Evolutionary conservation across 2,329 filamentous ascomycete genomes (phyloP).

Genomic region (Neonectria faginata): DNA sequence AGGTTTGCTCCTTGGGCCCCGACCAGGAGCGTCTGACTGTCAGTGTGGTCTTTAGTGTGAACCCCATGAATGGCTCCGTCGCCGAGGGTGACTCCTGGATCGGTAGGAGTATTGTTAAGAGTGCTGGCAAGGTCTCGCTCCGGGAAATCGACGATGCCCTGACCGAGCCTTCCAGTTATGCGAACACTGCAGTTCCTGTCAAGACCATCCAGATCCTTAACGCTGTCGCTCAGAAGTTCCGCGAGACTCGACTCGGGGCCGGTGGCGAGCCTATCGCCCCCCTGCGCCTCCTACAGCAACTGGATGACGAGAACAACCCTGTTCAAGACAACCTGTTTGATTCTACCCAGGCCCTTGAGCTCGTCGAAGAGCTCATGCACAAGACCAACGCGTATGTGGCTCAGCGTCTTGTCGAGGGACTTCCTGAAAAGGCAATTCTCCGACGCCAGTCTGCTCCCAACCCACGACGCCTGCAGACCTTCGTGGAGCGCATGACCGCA

Average conservation of each 20-base stretch:
- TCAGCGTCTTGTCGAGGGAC: conserved; percentile 79
- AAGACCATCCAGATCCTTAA: conserved; percentile 86
- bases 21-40: conserved; percentile 91
- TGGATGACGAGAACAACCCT: conserved; percentile 98
- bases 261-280: conserved; percentile 84
- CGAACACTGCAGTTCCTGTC: conserved; percentile 73
- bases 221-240: conserved; percentile 88
- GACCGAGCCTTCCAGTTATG: conserved; percentile 69
- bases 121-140: conserved; percentile 85
- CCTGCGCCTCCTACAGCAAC: conserved; percentile 88
- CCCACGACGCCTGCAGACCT: conserved; percentile 86
- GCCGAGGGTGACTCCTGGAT: conserved; percentile 92
- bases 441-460: conserved; percentile 89
- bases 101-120: conserved; percentile 94
- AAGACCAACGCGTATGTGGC: conserved; percentile 93
- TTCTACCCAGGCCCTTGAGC: conserved; percentile 86
- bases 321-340: conserved; percentile 97
- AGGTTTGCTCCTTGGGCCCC: conserved; percentile 88
- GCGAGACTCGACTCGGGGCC: conserved; percentile 85
- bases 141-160: conserved; percentile 88
- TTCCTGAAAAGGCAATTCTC: conserved; percentile 93
- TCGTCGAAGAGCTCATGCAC: conserved; percentile 94
- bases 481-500: conserved; percentile 91
- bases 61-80: conserved; percentile 81
- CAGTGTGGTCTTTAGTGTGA: conserved; percentile 92